These are phyloP conservation scores for Diutina siamensis DNA, from an alignment of 1,139 yeast genomes.

Conservation along the genomic window DNA sequence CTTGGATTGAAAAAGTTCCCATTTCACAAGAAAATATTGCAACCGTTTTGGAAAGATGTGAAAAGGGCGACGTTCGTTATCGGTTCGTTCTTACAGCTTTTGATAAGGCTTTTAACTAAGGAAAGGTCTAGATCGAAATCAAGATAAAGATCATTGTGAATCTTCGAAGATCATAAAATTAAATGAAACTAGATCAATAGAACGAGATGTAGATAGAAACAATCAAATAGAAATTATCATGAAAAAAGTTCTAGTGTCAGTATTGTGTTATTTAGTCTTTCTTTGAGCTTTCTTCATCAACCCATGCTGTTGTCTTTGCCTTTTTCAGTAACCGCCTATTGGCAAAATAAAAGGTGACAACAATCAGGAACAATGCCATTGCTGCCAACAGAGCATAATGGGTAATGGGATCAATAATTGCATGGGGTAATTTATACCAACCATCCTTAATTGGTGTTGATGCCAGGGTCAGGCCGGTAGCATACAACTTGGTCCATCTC, in stretches of 20 bases:
- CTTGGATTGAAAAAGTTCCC: slow-evolving; percentile 51
- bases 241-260: background rate
- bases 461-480: slow-evolving; percentile 12
- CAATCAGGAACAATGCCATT: slow-evolving; percentile 17
- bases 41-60: slow-evolving; percentile 37
- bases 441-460: slow-evolving; percentile 28
- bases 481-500: slow-evolving; percentile 37
- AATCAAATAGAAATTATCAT: background rate
- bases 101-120: slow-evolving; percentile 12
- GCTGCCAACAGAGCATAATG: slow-evolving; percentile 16
- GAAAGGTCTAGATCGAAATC: too few species aligned
- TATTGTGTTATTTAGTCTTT: background rate
- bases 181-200: background rate
- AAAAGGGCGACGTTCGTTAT: slow-evolving; percentile 47
- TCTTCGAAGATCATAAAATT: background rate
- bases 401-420: slow-evolving; percentile 15
- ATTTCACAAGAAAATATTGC: slow-evolving; percentile 30
- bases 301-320: slow-evolving; percentile 2
- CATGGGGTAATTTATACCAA: slow-evolving; percentile 28
- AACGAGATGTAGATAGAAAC: background rate
- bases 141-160: too few species aligned
- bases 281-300: background rate
- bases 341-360: slow-evolving; percentile 12
- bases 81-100: slow-evolving; percentile 51
- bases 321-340: background rate